Base-by-base conservation (phyloP, 352 stramenopile genomes). In the Pythium phragmiticola region DNA sequence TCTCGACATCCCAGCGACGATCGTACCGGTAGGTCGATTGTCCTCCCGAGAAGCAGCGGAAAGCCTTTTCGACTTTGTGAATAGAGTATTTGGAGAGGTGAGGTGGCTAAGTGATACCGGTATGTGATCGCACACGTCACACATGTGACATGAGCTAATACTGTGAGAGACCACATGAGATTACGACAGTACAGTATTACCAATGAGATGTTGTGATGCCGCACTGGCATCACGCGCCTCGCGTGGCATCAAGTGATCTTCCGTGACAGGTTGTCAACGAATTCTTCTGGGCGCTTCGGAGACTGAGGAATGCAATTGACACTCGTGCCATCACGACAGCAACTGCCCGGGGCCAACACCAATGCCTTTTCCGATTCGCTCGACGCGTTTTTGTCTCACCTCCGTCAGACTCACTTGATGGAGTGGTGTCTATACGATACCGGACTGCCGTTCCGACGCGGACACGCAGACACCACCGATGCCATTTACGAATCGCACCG, bases 1-100 rank as follows among this genome's bases (percentile, higher is more conserved):
- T 92, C 47, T 90, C 83, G 0, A 92, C 83, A 6, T 76, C 72
- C 17, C 83, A 92, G 65, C 79, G 82, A 33, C 79, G 83, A 11
- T 92, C 83, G 36, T 92, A 92, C 55, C 83, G 83, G 60, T 92
- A 70, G 23, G 17, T 6, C 28, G 34, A 39, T 39, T 11, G 34
- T 11, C 26, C 7, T 39, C 34, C 7, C 34, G 7, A 14, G 34
- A 39, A 13, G 7, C 7, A 39, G 34, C 39, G 39, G 39, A 46
- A 46, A 23, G 12, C 33, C 17, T 14, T 3, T 7, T 36, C n/a
- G 34, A 39, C 34, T 6, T n/a, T 46, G 39, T 49, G 21, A 28
- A 39, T 37, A 41, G 11, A 39, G 7, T 14, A 39, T 14, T 39
- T 3, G 34, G 34, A 2, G 34, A 39, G 34, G 7, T 6, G 34